Evolutionary conservation across 192 early-diverging fungal species (phyloP), one percentile per base, ranked within the genome.

Genomic region (Rhizophagus prolifer): DNA sequence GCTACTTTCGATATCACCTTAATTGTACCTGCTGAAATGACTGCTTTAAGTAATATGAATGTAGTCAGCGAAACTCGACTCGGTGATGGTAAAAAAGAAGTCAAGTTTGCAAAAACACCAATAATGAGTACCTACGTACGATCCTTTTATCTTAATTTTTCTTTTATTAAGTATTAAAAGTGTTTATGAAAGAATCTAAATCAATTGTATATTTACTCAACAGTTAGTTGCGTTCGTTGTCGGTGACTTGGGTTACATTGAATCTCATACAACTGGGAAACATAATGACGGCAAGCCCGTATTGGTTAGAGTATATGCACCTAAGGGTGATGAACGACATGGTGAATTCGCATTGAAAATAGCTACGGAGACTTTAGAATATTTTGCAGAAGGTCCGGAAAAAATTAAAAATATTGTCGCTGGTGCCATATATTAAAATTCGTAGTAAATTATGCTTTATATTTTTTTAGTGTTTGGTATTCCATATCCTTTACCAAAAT

Each of bases 21-120:
- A 73, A 86, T 90, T 54, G 94, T 99, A 44, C 87, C 85, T 31
- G 85, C 85, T 34, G 85, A 91, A 16, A 83, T 95, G 62, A 90
- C 89, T 28, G 97, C 95, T 16, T 85, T 99, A 58, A 95, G 94
- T 63, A 99, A 99, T 86, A 98, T 97, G 95, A 88, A 95, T 69
- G 89, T 90, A 30, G 82, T 91, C 54, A 88, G 89, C 26, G 93
- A 94, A 70, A 88, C 84, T 63, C 81, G 82, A 31, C 68, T 87
- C 7, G 82, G 82, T 7, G 84, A 89, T 13, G 87, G 80, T 30
- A 86, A 87, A 28, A 97, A 94, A 90, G 86, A 93, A 73, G 93
- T 97, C 75, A 92, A 90, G 38, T 98, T 94, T 81, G 92, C 91
- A 69, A 92, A 87, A 41, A 97, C 97, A 4, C 97, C 97, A 8